These are phyloP conservation scores for Colletotrichum chrysophilum DNA, from an alignment of 2,329 filamentous ascomycete genomes.

Conservation along the genomic window DNA sequence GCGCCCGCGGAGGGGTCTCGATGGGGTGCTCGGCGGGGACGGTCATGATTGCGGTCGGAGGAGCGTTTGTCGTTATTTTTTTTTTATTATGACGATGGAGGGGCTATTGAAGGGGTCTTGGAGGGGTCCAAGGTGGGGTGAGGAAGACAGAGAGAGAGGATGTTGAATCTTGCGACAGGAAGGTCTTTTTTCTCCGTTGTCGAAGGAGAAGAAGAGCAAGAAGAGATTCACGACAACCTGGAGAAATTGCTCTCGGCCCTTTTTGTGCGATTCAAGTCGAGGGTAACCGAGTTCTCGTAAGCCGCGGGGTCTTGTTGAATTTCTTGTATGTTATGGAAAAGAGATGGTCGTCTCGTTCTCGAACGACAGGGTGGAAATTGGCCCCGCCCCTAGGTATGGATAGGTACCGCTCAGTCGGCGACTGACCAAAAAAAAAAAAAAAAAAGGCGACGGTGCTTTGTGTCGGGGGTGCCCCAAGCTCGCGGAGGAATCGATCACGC, in stretches of 20 bases:
- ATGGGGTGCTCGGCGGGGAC: slow-evolving; percentile 35
- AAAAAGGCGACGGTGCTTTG: slow-evolving; percentile 4
- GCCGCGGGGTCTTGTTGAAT: slow-evolving; percentile 9
- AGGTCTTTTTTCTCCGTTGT: background rate
- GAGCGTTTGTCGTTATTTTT: background rate
- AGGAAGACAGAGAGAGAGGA: background rate
- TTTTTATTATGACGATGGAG: background rate
- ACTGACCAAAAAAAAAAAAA: background rate
- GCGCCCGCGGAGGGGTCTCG: slow-evolving; percentile 26
- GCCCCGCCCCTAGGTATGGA: slow-evolving; percentile 2
- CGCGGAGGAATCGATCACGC: slow-evolving; percentile 20
- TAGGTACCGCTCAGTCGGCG: background rate
- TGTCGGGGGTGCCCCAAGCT: slow-evolving; percentile 7
- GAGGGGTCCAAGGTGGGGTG: background rate
- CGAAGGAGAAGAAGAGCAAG: background rate
- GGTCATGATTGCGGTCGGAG: slow-evolving; percentile 28
- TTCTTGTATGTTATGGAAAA: slow-evolving; percentile 17
- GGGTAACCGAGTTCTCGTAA: slow-evolving; percentile 3
- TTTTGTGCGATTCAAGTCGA: slow-evolving; percentile 5
- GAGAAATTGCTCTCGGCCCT: background rate
- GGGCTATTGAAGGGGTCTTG: background rate
- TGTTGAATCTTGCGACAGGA: background rate
- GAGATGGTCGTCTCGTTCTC: background rate
- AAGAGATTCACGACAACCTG: background rate
- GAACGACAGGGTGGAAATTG: slow-evolving; percentile 11